Conservation (phyloP, 306 rosid species). For the Casuarina cunninghamiana region DNA sequence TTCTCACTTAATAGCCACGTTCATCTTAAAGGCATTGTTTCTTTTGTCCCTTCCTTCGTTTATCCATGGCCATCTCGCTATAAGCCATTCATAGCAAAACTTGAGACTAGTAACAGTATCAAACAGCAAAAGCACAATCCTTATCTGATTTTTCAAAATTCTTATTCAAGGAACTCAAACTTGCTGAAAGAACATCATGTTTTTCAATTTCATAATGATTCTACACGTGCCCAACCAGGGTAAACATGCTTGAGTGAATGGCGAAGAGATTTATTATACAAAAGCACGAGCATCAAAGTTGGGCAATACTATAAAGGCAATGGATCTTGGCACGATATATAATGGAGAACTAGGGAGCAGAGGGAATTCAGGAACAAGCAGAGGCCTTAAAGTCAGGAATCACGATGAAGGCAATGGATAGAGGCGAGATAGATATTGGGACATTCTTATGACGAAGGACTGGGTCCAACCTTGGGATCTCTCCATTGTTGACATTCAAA, state of each 20-base stretch:
- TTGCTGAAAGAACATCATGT: not conserved
- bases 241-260: not conserved
- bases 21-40: too few relatives aligned
- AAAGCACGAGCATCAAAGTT: conserved; percentile 61
- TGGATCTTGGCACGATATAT: conserved; percentile 37
- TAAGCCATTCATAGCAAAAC: too few relatives aligned
- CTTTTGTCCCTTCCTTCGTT: too few relatives aligned
- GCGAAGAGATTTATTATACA: conserved; percentile 18
- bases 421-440: conserved; percentile 44
- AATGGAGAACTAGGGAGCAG: conserved; percentile 41
- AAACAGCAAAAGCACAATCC: not conserved
- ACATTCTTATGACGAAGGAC: conserved; percentile 28
- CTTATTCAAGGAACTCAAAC: not conserved
- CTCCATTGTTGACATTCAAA: conserved; percentile 56
- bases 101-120: not conserved
- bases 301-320: conserved; percentile 49
- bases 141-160: not conserved
- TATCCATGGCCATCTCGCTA: too few relatives aligned
- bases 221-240: not conserved
- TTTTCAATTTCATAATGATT: conserved; percentile 17
- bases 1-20: too few relatives aligned
- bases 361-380: conserved; percentile 26
- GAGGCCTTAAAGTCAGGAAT: conserved; percentile 50
- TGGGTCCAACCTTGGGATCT: conserved; percentile 65
- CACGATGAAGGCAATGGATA: conserved; percentile 51